phyloP scores from a whole-genome alignment of 192 early-diverging fungal species.

The Umbelopsis vinacea region DNA sequence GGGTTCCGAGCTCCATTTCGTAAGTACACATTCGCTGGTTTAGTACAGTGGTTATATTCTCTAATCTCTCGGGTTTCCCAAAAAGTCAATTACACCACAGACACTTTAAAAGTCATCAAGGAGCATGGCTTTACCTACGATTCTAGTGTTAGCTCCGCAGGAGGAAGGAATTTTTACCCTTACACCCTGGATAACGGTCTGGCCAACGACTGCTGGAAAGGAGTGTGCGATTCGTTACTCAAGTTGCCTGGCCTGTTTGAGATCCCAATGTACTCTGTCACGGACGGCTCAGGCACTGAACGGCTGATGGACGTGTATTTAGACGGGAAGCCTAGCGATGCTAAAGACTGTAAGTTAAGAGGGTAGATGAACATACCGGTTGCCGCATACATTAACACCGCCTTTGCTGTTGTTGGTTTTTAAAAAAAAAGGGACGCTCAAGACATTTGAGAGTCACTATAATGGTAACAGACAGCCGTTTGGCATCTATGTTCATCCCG shows the following conservation, averaged over 20 bases:
- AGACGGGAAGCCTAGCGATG: constrained; percentile 36
- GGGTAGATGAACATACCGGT: background rate
- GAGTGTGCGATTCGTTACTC: constrained; percentile 41
- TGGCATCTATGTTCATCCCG: constrained; percentile 52
- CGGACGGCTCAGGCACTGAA: constrained; percentile 40
- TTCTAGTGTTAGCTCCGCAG: constrained; percentile 22
- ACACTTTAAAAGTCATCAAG: background rate
- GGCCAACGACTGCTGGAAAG: constrained; percentile 59
- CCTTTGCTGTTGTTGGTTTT: background rate
- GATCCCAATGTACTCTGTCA: constrained; percentile 64
- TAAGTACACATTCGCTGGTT: constrained; percentile 18
- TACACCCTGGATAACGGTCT: constrained; percentile 71
- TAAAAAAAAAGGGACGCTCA: constrained; percentile 30
- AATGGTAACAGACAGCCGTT: constrained; percentile 56
- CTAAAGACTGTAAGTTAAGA: constrained; percentile 41
- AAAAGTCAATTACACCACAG: background rate
- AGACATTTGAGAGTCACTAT: constrained; percentile 52
- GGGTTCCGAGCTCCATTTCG: constrained; percentile 75
- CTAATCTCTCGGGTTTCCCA: background rate
- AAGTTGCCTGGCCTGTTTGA: constrained; percentile 63
- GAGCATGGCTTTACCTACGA: constrained; percentile 4
- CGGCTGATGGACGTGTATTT: constrained; percentile 58
- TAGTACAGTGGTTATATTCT: too few species aligned
- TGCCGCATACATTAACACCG: background rate
- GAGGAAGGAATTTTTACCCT: constrained; percentile 36